phyloP scores from a whole-genome alignment of 1,139 yeast genomes.

The Hyphopichia wangnamkhiaoensis region DNA sequence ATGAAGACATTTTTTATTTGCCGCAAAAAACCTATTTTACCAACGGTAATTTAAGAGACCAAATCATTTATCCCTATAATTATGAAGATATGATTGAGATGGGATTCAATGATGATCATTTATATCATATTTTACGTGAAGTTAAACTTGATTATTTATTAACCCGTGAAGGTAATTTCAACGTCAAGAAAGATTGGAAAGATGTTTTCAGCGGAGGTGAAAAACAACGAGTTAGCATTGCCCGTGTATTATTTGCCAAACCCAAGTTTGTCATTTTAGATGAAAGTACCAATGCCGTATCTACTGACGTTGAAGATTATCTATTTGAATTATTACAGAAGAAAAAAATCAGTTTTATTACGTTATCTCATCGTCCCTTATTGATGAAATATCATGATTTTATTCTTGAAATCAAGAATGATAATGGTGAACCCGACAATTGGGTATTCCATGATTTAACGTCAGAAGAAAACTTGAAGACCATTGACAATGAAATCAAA shows the following conservation, averaged over 20 bases:
- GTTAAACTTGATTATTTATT: slow-evolving; percentile 82
- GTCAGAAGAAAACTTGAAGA: slow-evolving; percentile 58
- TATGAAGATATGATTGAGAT: slow-evolving; percentile 74
- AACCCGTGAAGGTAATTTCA: slow-evolving; percentile 61
- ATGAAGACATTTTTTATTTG: slow-evolving; percentile 68
- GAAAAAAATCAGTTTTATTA: slow-evolving; percentile 74
- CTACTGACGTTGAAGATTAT: slow-evolving; percentile 88
- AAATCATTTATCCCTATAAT: slow-evolving; percentile 80
- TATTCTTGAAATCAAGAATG: slow-evolving; percentile 63
- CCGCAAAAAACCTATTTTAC: slow-evolving; percentile 83
- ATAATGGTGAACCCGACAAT: slow-evolving; percentile 35
- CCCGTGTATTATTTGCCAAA: slow-evolving; percentile 76
- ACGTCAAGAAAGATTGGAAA: slow-evolving; percentile 77
- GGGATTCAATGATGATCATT: slow-evolving; percentile 71
- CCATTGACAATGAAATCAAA: slow-evolving; percentile 67
- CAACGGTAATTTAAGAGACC: slow-evolving; percentile 82
- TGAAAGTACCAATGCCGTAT: slow-evolving; percentile 92
- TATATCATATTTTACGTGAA: slow-evolving; percentile 66
- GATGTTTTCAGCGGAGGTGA: slow-evolving; percentile 95
- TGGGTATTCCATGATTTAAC: slow-evolving; percentile 53
- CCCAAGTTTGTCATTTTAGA: slow-evolving; percentile 86
- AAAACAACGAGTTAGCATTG: slow-evolving; percentile 88
- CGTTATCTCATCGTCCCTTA: slow-evolving; percentile 84
- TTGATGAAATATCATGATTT: slow-evolving; percentile 83
- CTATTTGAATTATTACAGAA: slow-evolving; percentile 74